Evolutionary conservation across 768 basidiomycete genomes (phyloP).

Genomic region (Coprinellus aureogranulatus): DNA sequence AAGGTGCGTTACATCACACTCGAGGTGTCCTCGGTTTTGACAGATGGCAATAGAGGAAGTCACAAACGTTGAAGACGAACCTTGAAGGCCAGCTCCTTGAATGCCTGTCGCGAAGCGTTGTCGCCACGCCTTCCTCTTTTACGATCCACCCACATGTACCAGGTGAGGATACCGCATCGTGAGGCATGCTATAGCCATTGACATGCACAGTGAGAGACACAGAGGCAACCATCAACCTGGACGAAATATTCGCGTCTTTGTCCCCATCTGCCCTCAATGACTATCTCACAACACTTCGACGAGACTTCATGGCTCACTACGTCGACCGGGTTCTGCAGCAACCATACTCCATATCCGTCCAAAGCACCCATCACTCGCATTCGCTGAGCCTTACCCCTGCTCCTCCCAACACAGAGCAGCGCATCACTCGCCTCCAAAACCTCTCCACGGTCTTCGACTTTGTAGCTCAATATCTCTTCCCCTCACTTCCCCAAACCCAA

Average conservation of each 20-base stretch:
- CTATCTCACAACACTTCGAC: constrained; percentile 59
- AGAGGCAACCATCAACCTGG: constrained; percentile 46
- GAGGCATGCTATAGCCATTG: not conserved
- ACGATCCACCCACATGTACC: constrained; percentile 51
- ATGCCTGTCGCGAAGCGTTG: constrained; percentile 60
- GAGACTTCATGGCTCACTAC: constrained; percentile 60
- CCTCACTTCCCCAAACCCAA: constrained; percentile 50
- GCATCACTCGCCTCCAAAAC: constrained; percentile 48
- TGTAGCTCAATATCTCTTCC: constrained; percentile 55
- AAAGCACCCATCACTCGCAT: constrained; percentile 29
- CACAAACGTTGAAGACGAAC: constrained; percentile 53
- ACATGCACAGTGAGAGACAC: constrained; percentile 53
- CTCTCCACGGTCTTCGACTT: constrained; percentile 62
- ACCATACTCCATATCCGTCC: constrained; percentile 40
- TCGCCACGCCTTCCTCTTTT: constrained; percentile 48
- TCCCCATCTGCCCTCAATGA: constrained; percentile 51
- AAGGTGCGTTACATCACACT: constrained; percentile 44
- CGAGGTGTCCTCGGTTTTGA: not conserved
- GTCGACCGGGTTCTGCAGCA: constrained; percentile 58
- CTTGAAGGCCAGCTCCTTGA: constrained; percentile 72
- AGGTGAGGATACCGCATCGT: constrained; percentile 24
- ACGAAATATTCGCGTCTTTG: constrained; percentile 58
- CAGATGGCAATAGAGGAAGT: constrained; percentile 44
- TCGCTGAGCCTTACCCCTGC: constrained; percentile 48
- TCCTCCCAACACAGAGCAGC: constrained; percentile 39